Conservation (phyloP, 2,329 filamentous ascomycete species). For the Hypoxylon sp. region DNA sequence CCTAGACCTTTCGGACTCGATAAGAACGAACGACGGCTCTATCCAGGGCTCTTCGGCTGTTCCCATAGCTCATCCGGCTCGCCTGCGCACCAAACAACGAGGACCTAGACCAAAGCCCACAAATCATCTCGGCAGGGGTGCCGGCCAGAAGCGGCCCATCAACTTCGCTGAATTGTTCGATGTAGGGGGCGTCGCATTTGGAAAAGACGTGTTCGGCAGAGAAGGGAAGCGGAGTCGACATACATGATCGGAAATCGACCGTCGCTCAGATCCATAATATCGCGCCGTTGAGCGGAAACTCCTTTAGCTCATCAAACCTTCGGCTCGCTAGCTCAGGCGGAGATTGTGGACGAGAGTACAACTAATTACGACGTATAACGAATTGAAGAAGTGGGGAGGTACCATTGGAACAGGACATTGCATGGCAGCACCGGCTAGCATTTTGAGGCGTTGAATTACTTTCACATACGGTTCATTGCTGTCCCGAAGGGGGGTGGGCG, state of each 20-base stretch:
- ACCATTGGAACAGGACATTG: slow-evolving; percentile 31
- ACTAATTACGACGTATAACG: slow-evolving; percentile 32
- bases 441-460: slow-evolving; percentile 43
- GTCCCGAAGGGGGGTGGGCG: slow-evolving; percentile 21
- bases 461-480: slow-evolving; percentile 34
- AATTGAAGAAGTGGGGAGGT: slow-evolving; percentile 14
- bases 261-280: slow-evolving; percentile 23
- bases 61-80: slow-evolving; percentile 52
- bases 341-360: slow-evolving; percentile 10
- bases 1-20: slow-evolving; percentile 70
- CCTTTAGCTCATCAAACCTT: neutral
- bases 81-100: slow-evolving; percentile 46
- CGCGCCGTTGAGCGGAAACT: slow-evolving; percentile 22
- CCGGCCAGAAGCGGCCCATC: slow-evolving; percentile 80
- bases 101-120: slow-evolving; percentile 49
- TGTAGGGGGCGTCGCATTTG: slow-evolving; percentile 72
- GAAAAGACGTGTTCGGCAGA: slow-evolving; percentile 71
- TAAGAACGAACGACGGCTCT: slow-evolving; percentile 58
- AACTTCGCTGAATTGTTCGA: slow-evolving; percentile 84
- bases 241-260: slow-evolving; percentile 51
- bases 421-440: slow-evolving; percentile 43
- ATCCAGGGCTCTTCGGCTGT: slow-evolving; percentile 50
- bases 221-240: slow-evolving; percentile 67
- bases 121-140: slow-evolving; percentile 71
- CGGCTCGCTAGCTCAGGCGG: neutral